A percentile compares a stretch with the other conserved stretches of the same genome.
phyloP scores from a whole-genome alignment of 139 green algal species.

The Desmodesmus armatus region DNA sequence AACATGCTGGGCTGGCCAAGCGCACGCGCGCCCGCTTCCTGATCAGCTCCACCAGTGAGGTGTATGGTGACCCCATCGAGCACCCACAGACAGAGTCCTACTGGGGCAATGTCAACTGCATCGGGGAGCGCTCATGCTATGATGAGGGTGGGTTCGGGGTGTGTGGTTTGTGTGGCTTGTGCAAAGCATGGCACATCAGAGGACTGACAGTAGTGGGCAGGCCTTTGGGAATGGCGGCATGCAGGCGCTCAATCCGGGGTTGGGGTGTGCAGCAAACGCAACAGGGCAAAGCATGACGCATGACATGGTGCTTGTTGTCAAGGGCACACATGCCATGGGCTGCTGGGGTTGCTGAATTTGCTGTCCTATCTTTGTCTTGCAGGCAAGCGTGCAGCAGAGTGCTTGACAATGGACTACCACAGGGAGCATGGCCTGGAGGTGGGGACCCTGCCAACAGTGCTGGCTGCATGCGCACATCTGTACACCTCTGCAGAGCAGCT shows the following conservation, averaged over 20 bases:
- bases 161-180: no score
- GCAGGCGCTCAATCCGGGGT: no score
- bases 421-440: slow-evolving; percentile 89
- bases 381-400: slow-evolving; percentile 98
- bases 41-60: slow-evolving; percentile 92
- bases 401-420: slow-evolving; percentile 96
- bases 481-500: no score
- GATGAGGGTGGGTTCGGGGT: slow-evolving; percentile 94
- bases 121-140: slow-evolving; percentile 98
- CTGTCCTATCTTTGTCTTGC: slow-evolving; percentile 1
- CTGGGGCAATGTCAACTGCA: slow-evolving; percentile 99
- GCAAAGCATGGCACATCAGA: no score
- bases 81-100: slow-evolving; percentile 98
- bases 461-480: no score
- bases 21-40: slow-evolving; percentile 93
- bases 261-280: no score
- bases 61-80: slow-evolving; percentile 98
- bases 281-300: no score
- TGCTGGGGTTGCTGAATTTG: background rate
- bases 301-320: no score
- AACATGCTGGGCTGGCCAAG: slow-evolving; percentile 99
- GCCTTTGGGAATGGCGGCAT: no score
- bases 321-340: no score
- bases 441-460: background rate
- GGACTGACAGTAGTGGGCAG: no score